Conservation (phyloP, 345 rosid species). For the Kernera saxatilis region DNA sequence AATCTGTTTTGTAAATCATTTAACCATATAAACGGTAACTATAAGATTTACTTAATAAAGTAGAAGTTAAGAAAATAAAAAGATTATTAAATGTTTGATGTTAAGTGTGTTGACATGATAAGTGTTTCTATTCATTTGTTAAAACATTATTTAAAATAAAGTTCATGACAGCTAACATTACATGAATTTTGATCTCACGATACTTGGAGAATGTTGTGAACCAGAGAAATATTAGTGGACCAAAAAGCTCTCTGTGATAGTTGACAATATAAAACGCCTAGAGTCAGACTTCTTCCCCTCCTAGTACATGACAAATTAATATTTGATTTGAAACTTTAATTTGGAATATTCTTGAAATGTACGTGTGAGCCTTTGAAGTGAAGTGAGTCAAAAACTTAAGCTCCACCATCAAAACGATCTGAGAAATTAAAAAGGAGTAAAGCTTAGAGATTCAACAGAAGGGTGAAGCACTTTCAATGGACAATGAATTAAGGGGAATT, state of each 20-base stretch:
- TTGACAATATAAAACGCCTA: background rate
- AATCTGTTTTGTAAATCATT: background rate
- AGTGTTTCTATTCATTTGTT: background rate
- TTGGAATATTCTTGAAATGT: constrained; percentile 25
- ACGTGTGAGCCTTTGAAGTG: constrained; percentile 10
- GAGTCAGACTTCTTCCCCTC: background rate
- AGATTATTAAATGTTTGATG: background rate
- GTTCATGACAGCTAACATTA: constrained; percentile 9
- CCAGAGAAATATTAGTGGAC: constrained; percentile 20
- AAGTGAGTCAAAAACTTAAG: constrained; percentile 10
- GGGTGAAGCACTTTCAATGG: constrained; percentile 22
- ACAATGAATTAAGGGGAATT: constrained; percentile 12
- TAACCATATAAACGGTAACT: background rate
- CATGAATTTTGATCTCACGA: background rate
- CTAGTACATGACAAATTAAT: constrained; percentile 9
- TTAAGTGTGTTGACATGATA: background rate
- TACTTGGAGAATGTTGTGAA: background rate
- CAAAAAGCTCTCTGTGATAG: background rate
- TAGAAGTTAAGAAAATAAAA: background rate
- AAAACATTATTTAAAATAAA: background rate
- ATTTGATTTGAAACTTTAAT: constrained; percentile 16
- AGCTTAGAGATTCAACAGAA: constrained; percentile 19
- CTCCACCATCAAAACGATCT: constrained; percentile 20
- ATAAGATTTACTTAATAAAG: background rate
- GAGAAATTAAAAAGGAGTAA: background rate